phyloP scores from a whole-genome alignment of 768 basidiomycete species.

The Leucocoprinus birnbaumii region DNA sequence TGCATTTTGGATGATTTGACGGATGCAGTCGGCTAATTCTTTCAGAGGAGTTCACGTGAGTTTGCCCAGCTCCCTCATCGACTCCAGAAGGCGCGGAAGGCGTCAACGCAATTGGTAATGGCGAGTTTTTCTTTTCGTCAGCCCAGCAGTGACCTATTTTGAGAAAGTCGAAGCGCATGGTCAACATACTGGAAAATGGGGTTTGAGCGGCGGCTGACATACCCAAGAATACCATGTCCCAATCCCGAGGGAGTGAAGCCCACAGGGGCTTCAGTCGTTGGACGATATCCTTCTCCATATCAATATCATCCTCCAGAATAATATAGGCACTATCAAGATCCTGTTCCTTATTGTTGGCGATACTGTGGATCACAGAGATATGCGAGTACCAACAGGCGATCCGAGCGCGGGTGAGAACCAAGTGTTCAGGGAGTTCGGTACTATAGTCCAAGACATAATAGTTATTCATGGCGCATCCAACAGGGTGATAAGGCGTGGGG shows the following conservation, averaged over 20 bases:
- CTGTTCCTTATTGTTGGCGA: conserved; percentile 27
- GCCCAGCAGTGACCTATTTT: conserved; percentile 77
- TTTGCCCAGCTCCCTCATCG: neutral
- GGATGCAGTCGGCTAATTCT: conserved; percentile 42
- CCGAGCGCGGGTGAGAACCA: conserved; percentile 54
- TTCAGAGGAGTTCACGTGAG: conserved; percentile 5
- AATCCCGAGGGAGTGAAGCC: conserved; percentile 50
- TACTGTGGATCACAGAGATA: conserved; percentile 43
- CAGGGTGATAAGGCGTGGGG: conserved; percentile 17
- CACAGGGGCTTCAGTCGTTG: conserved; percentile 41
- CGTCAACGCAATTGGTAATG: conserved; percentile 20
- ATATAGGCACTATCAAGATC: conserved; percentile 36
- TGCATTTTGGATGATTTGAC: conserved; percentile 64
- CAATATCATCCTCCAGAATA: conserved; percentile 78
- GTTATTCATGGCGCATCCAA: conserved; percentile 44
- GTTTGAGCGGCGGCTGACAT: conserved; percentile 13
- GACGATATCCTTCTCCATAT: conserved; percentile 66
- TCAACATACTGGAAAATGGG: neutral
- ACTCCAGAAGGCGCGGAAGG: conserved; percentile 11
- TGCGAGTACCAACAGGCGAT: conserved; percentile 78
- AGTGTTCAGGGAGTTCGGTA: conserved; percentile 37
- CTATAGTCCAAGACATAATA: conserved; percentile 31
- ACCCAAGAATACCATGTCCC: conserved; percentile 80
- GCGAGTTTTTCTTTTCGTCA: conserved; percentile 50
- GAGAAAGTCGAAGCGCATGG: conserved; percentile 2